Evolutionary conservation across 2,329 filamentous ascomycete species (phyloP), one percentile per base, ranked within the genome.

Genomic region (Calonectria naviculata): DNA sequence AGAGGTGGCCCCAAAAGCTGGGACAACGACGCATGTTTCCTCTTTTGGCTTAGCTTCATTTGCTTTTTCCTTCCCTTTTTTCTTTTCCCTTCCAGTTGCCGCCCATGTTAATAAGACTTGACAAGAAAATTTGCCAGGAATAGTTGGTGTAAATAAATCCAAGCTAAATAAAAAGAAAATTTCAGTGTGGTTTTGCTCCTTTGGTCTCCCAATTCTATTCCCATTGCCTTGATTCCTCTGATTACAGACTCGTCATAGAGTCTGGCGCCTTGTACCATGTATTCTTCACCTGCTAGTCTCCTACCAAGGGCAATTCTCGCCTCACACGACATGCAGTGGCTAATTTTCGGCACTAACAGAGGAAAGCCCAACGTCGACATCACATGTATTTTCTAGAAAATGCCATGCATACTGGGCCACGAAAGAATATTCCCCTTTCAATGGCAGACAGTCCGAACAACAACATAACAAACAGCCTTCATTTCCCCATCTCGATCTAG

Each of bases 1-100:
- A 77, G 73, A 76, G 76, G 75, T 78, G 76, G 78, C 76, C 75
- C 78, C 78, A 79, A 70, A 78, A 71, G 64, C 73, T 71, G 73
- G 72, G 72, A 75, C 70, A 26, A 65, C 69, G 31, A 65, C 34
- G 31, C 63, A 60, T 62, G 60, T 77, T 76, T 17, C 75, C 65
- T 26, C 3, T 70, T 79, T 70, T 1, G 72, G 76, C 15, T 67
- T 79, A 79, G 78, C 67, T 26, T 15, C 1, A 15, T n/a, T 49
- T 58, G 46, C 67, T 70, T 61, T 67, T 44, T 21, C 15, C 68
- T 73, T 65, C 70, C 60, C 60, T 60, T 52, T 54, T 71, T 67
- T 38, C 41, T 46, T 66, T 74, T 69, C 67, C 70, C 62, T 64
- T 54, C 62, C 69, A 74, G 64, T 72, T 72, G 60, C 60, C 70